Conservation (phyloP, 495 filamentous ascomycete genomes). For the Sporormia fimetaria region DNA sequence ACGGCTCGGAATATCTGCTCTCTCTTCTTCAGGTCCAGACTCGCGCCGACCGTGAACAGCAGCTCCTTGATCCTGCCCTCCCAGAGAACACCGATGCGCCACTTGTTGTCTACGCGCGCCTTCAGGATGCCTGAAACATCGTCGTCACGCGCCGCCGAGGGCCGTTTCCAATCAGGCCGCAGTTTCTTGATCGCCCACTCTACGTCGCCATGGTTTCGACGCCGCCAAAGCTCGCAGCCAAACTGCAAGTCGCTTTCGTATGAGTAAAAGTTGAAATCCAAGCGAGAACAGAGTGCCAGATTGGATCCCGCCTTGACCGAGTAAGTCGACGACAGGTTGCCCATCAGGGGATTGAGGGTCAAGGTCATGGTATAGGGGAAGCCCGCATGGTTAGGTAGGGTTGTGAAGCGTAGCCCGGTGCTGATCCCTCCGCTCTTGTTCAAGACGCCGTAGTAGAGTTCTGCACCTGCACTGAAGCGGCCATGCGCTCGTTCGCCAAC, state of each 20-base stretch:
- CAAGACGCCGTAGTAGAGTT: conserved; percentile 84
- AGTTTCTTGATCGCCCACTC: conserved; percentile 32
- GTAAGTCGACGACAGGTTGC: conserved; percentile 79
- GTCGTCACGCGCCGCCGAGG: conserved; percentile 34
- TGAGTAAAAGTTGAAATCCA: conserved; percentile 96
- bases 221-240: conserved; percentile 81
- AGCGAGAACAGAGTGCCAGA: conserved; percentile 72
- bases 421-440: conserved; percentile 83
- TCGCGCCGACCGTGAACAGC: conserved; percentile 78
- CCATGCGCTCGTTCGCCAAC: conserved; percentile 25
- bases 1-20: conserved; percentile 61
- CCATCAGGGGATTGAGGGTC: conserved; percentile 77
- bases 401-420: conserved; percentile 76
- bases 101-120: conserved; percentile 72
- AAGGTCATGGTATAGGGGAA: conserved; percentile 83
- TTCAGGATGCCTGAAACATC: conserved; percentile 81
- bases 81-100: conserved; percentile 78
- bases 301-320: conserved; percentile 73
- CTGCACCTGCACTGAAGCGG: conserved; percentile 53
- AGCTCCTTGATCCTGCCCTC: conserved; percentile 88
- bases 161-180: conserved; percentile 26
- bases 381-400: conserved; percentile 72
- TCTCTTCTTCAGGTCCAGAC: conserved; percentile 57
- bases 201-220: conserved; percentile 35
- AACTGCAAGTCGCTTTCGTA: conserved; percentile 90